These are phyloP conservation scores for Linum tenue DNA, from an alignment of 345 rosid genomes.

Conservation along the genomic window DNA sequence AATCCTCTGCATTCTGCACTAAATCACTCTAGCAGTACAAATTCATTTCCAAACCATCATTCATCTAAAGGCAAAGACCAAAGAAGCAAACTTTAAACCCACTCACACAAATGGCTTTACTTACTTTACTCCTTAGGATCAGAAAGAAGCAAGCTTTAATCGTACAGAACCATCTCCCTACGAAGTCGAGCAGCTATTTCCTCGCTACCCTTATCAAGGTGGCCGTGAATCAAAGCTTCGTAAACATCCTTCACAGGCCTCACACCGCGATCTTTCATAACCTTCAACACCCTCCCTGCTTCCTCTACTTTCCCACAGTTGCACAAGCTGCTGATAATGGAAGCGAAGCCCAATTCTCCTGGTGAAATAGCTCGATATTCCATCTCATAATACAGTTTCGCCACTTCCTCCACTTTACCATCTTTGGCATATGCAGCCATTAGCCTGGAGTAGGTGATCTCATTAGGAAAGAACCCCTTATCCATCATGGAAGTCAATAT, in stretches of 20 bases:
- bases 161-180: conserved; percentile 39
- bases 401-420: conserved; percentile 39
- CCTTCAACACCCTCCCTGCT: conserved; percentile 47
- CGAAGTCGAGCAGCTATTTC: conserved; percentile 25
- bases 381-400: conserved; percentile 69
- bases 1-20: too few species aligned
- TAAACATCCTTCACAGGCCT: conserved; percentile 31
- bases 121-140: too few species aligned
- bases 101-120: too few species aligned
- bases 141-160: conserved; percentile 10
- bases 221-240: conserved; percentile 27
- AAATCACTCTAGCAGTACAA: too few species aligned
- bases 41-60: too few species aligned
- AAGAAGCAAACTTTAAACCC: too few species aligned
- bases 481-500: conserved; percentile 39
- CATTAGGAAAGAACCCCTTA: conserved; percentile 48
- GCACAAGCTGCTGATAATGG: conserved; percentile 42
- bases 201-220: conserved; percentile 23
- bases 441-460: conserved; percentile 36
- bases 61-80: too few species aligned
- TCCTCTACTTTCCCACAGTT: conserved; percentile 35
- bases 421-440: conserved; percentile 39
- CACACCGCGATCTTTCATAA: conserved; percentile 30
- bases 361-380: conserved; percentile 37
- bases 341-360: conserved; percentile 26